A percentile compares a stretch with the other conserved stretches of the same genome.
These are phyloP conservation scores for Pseudonectria foliicola DNA, from an alignment of 2,329 filamentous ascomycete species.

Conservation along the genomic window DNA sequence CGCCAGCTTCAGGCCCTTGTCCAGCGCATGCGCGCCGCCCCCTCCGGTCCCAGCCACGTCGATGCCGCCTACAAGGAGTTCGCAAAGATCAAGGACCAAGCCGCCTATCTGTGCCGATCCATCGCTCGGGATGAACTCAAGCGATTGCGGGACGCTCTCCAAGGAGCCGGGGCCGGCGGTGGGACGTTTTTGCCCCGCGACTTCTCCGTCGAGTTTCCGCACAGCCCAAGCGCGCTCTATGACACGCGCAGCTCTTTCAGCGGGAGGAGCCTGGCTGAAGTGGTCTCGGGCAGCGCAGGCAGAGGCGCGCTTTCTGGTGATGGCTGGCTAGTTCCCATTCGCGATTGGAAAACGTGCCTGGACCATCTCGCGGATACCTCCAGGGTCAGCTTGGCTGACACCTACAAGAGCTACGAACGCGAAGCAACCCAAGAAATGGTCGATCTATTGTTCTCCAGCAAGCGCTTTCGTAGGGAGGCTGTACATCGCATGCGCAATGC, in stretches of 20 bases:
- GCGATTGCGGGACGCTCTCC: slow-evolving; percentile 14
- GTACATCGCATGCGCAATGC: slow-evolving; percentile 40
- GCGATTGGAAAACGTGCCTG: slow-evolving; percentile 38
- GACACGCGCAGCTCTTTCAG: slow-evolving; percentile 33
- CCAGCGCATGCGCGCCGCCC: slow-evolving; percentile 28
- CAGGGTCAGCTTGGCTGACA: slow-evolving; percentile 33
- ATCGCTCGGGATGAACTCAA: slow-evolving; percentile 35
- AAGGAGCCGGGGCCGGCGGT: slow-evolving; percentile 16
- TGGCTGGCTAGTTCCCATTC: slow-evolving; percentile 31
- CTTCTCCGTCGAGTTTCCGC: slow-evolving; percentile 25
- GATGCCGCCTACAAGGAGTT: slow-evolving; percentile 40
- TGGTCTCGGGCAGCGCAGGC: slow-evolving; percentile 19
- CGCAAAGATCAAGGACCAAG: slow-evolving; percentile 33
- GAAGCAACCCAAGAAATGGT: slow-evolving; percentile 36
- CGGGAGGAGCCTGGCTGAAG: slow-evolving; percentile 27
- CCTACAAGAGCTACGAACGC: slow-evolving; percentile 39
- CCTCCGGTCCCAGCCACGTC: slow-evolving; percentile 29
- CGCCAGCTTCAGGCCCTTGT: slow-evolving; percentile 29
- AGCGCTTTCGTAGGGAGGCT: slow-evolving; percentile 33
- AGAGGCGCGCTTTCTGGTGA: slow-evolving; percentile 22
- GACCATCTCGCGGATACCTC: slow-evolving; percentile 36
- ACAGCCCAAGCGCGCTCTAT: slow-evolving; percentile 21
- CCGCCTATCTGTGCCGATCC: slow-evolving; percentile 32
- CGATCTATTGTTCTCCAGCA: slow-evolving; percentile 36
- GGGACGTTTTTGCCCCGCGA: slow-evolving; percentile 16